These are phyloP conservation scores for Venturia pyrina DNA, from an alignment of 2,329 filamentous ascomycete genomes.

Conservation along the genomic window DNA sequence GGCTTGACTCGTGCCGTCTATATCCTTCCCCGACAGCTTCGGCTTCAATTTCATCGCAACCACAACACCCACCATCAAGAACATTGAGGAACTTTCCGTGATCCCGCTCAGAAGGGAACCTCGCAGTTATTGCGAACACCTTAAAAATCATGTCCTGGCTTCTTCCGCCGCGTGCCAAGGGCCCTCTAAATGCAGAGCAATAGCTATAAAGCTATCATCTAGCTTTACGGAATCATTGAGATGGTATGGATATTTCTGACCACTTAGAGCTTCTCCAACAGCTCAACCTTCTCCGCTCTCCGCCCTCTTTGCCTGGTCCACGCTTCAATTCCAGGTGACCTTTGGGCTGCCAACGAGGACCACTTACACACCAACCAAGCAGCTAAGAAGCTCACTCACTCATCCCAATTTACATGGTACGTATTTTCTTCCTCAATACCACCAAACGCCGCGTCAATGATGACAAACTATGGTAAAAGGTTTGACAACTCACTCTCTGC, in stretches of 20 bases:
- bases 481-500: slow-evolving; percentile 1
- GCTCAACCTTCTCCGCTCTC: background rate
- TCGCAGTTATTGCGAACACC: no score
- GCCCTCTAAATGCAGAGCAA: no score
- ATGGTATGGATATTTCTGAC: no score
- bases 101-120: no score
- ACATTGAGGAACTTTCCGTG: background rate
- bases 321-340: background rate
- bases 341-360: background rate
- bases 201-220: no score
- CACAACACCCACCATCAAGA: background rate
- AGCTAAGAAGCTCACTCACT: background rate
- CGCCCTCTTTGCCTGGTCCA: background rate
- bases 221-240: no score
- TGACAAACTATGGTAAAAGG: slow-evolving; percentile 1
- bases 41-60: background rate
- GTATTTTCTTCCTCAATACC: background rate
- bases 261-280: background rate
- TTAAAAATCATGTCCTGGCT: no score
- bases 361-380: background rate
- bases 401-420: background rate
- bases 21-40: no score
- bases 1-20: background rate
- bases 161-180: no score
- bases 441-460: background rate